Base-by-base conservation (phyloP, 2,329 filamentous ascomycete species). In the Pseudogymnoascus sp. region DNA sequence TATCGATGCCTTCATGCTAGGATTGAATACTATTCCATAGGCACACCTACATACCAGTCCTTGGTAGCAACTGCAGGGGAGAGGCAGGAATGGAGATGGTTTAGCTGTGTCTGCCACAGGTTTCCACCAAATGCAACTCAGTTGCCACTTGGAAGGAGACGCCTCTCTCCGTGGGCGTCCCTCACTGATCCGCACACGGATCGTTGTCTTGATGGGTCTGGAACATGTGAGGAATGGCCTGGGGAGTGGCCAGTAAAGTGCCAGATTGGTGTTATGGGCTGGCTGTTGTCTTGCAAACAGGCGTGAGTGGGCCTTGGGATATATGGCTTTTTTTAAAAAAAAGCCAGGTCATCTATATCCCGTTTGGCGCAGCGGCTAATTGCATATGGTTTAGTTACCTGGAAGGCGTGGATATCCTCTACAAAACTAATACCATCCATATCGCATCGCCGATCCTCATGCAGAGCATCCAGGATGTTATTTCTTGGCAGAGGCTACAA, bases 341-440 rank as follows among this genome's bases (percentile, higher is more conserved):
- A 31, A 28, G 24, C 22, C 22, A 31, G 5, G 26, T 4, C 19
- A 11, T 38, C 19, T 16, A 4, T 38, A 60, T 60, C 22, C 28
- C 11, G 24, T 31, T 31, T 31, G 46, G n/a, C 8, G 1, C 7
- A 53, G 3, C n/a, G 24, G 12, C 56, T 60, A n/a, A 60, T 60
- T 60, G 2, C n/a, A 35, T 35, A 38, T 24, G 14, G 7, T 60
- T 22, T 38, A 60, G 56, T 38, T 60, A 60, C 10, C 19, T 28
- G 6, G 56, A 60, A 60, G 56, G 31, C 7, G 19, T 60, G 8
- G 31, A 60, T 60, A 19, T 60, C 31, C 56, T 60, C 31, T 60
- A 60, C 37, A 37, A 16, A 40, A 60, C 56, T n/a, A 60, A 60
- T 26, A 60, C 56, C 16, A 60, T 60, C 19, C 56, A 60, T 31